A percentile compares a stretch with the other conserved stretches of the same genome.
Conservation (phyloP, 2,329 filamentous ascomycete species). For the Calonectria henricotiae region DNA sequence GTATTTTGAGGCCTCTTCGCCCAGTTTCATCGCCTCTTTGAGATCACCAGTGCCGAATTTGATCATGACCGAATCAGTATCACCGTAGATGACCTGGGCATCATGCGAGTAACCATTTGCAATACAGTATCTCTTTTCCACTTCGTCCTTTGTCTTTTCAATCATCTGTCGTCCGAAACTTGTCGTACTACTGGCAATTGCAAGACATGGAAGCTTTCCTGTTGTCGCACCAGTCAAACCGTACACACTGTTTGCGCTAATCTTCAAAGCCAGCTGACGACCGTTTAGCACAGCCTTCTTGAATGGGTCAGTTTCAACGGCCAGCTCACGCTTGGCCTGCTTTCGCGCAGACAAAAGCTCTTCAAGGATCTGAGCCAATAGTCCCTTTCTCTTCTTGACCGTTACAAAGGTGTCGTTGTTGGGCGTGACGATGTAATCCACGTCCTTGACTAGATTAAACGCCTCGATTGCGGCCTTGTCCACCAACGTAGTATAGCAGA, state of each 20-base stretch:
- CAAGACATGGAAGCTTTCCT: slow-evolving; percentile 94
- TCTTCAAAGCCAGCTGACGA: slow-evolving; percentile 94
- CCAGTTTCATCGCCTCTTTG: slow-evolving; percentile 91
- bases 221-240: slow-evolving; percentile 96
- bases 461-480: slow-evolving; percentile 81
- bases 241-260: slow-evolving; percentile 98
- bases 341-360: slow-evolving; percentile 94
- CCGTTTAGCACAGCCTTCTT: slow-evolving; percentile 98
- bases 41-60: slow-evolving; percentile 95
- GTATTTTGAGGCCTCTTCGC: slow-evolving; percentile 90
- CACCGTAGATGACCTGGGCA: slow-evolving; percentile 97
- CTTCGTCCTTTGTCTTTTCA: slow-evolving; percentile 96
- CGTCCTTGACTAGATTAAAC: slow-evolving; percentile 84
- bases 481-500: slow-evolving; percentile 96
- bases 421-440: slow-evolving; percentile 96
- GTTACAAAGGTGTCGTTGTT: slow-evolving; percentile 96
- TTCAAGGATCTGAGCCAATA: slow-evolving; percentile 95
- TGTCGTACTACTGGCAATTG: slow-evolving; percentile 96
- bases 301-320: slow-evolving; percentile 92
- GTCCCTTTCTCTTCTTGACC: slow-evolving; percentile 88
- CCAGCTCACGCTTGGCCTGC: slow-evolving; percentile 91
- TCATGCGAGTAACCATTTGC: slow-evolving; percentile 96
- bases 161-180: slow-evolving; percentile 99
- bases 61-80: slow-evolving; percentile 99
- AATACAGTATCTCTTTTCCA: slow-evolving; percentile 90